Base-by-base conservation (phyloP, 2,329 filamentous ascomycete genomes). In the Cryphonectria radicalis region DNA sequence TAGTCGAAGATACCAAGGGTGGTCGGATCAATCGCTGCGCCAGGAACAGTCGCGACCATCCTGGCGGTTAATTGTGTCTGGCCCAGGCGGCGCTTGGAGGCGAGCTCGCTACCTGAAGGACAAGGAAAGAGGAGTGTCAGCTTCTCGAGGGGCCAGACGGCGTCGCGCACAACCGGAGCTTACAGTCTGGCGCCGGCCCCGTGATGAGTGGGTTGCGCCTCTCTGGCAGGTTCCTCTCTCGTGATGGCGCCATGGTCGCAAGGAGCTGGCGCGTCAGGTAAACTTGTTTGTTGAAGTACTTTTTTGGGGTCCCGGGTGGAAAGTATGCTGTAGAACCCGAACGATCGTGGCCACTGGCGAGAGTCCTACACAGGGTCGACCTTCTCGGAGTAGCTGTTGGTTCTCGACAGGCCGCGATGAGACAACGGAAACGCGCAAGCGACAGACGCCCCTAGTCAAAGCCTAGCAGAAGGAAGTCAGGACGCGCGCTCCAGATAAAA, bases 1-100 rank as follows among this genome's bases (percentile, higher is more conserved):
- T 99, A 99, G 82, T 98, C 96, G 80, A 99, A 97, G 63, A 91
- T 90, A 67, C 93, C 94, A 73, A 96, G 85, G 76, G 92, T 90
- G 75, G 91, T 87, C 63, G 90, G 86, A 79, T 93, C 93, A 70
- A 90, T 89, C 74, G 93, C 91, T 80, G 90, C 92, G 55, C 88
- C 87, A 13, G 89, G 89, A 72, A 89, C 89, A n/a, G 91, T 84
- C 76, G 92, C 90, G 46, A 91, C 90, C 77, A 94, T 90, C 84
- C 94, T 96, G 67, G 95, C 90, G 13, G 91, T 91, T 74, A 99
- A 88, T 82, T 97, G 93, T 35, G 96, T 99, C 83, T 97, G 95
- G 63, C 95, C 96, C 63, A 99, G 87, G 76, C 95, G 93, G 78
- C 96, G 92, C 79, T 94, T 91, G 81, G 91, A 85, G 74, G 98